A percentile compares a stretch with the other conserved stretches of the same genome.
Conservation (phyloP, 768 basidiomycete genomes). For the Rhizopogon roseolus region DNA sequence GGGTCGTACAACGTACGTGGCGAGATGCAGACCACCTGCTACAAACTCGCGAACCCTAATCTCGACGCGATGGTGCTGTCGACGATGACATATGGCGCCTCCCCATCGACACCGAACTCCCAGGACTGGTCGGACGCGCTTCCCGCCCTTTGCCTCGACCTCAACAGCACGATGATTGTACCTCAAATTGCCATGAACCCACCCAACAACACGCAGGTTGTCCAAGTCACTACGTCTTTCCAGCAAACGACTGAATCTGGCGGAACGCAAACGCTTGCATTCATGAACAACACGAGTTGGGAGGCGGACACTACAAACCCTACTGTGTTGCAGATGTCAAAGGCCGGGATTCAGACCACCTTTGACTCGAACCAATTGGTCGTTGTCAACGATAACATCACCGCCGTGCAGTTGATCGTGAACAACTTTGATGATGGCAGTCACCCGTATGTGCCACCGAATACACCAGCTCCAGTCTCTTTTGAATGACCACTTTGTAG, state of each 20-base stretch:
- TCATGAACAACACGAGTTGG: constrained; percentile 25
- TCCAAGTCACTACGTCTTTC: constrained; percentile 18
- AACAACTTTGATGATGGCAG: constrained; percentile 23
- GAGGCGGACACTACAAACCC: constrained; percentile 18
- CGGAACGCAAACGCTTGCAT: constrained; percentile 21
- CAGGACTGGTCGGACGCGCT: constrained; percentile 22
- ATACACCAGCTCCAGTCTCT: neutral
- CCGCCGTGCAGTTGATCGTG: constrained; percentile 20
- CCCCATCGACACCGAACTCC: constrained; percentile 17
- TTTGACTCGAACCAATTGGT: constrained; percentile 23
- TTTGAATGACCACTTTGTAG: constrained; percentile 8
- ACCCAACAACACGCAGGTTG: constrained; percentile 20
- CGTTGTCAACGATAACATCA: constrained; percentile 19
- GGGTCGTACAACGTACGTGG: constrained; percentile 34
- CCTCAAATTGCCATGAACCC: constrained; percentile 20
- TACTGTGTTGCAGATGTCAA: constrained; percentile 22
- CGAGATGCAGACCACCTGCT: constrained; percentile 28
- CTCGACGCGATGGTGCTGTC: constrained; percentile 25
- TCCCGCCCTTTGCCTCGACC: constrained; percentile 18
- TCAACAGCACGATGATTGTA: constrained; percentile 26
- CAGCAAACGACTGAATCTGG: constrained; percentile 20
- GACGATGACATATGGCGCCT: constrained; percentile 22
- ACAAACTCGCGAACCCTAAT: constrained; percentile 24
- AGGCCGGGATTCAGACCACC: constrained; percentile 17
- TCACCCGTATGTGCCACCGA: constrained; percentile 19